Percentiles rank a stretch among this genome's conserved stretches.
Evolutionary conservation across 176 grass and related monocot genomes (phyloP).

Genomic region (Rhynchospora pubera): DNA sequence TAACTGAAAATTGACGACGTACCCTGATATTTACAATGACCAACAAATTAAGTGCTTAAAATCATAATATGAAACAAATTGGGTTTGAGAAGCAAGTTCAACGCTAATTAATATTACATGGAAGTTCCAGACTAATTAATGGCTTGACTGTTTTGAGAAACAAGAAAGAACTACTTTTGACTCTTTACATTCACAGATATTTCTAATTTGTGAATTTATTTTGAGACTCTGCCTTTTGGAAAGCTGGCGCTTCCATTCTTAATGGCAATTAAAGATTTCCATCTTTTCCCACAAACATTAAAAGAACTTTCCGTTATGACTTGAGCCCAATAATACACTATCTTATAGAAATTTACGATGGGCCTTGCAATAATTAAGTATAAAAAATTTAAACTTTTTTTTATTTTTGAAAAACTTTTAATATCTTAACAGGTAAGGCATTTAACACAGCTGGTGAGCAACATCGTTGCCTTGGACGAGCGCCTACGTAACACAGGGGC

Average conservation of each 20-base stretch:
- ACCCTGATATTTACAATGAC: neutral
- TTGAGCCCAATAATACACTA: too few relatives aligned
- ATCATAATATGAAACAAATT: neutral
- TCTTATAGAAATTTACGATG: too few relatives aligned
- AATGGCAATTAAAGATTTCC: neutral
- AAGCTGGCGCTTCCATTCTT: neutral
- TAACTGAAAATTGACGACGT: neutral
- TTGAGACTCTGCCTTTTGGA: neutral
- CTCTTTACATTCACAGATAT: neutral
- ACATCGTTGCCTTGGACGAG: constrained; percentile 72
- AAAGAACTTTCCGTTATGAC: neutral
- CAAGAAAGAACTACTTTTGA: neutral
- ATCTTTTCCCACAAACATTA: neutral
- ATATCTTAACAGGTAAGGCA: constrained; percentile 22
- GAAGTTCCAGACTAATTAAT: neutral
- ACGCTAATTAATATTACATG: neutral
- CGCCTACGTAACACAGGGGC: constrained; percentile 17
- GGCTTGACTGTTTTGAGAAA: neutral
- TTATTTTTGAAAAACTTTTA: too few relatives aligned
- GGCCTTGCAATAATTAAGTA: neutral
- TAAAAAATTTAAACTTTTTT: neutral
- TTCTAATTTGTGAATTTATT: neutral
- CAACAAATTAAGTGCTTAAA: neutral
- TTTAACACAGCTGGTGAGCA: constrained; percentile 71
- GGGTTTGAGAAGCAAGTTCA: neutral